A percentile compares a stretch with the other conserved stretches of the same genome.
Conservation (phyloP, 2,329 filamentous ascomycete genomes). For the Penicillium sclerotiorum region DNA sequence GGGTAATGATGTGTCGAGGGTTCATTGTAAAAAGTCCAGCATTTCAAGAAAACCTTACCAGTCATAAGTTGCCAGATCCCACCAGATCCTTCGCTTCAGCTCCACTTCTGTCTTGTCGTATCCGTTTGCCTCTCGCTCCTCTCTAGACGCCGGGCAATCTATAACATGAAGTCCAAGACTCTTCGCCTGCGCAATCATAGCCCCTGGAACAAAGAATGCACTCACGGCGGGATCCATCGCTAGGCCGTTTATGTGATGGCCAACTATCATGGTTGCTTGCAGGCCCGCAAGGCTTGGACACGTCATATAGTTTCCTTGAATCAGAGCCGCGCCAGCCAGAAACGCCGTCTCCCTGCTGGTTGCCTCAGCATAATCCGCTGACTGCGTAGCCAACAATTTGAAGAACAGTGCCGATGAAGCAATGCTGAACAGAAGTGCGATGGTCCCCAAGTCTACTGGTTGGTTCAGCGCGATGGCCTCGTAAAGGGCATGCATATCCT, state of each 20-base stretch:
- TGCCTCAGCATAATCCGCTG: slow-evolving; percentile 21
- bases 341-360: slow-evolving; percentile 32
- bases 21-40: too few species aligned
- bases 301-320: slow-evolving; percentile 32
- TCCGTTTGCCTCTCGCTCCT: slow-evolving; percentile 17
- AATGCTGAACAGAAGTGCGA: slow-evolving; percentile 40
- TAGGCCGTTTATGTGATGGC: slow-evolving; percentile 32
- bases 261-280: slow-evolving; percentile 35
- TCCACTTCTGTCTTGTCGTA: slow-evolving; percentile 35
- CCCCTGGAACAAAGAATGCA: slow-evolving; percentile 27
- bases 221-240: slow-evolving; percentile 27
- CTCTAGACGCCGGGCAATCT: slow-evolving; percentile 28
- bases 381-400: slow-evolving; percentile 21
- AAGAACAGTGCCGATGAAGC: slow-evolving; percentile 34
- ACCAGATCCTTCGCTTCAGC: slow-evolving; percentile 46
- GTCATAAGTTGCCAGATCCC: slow-evolving; percentile 48
- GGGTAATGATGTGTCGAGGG: too few species aligned
- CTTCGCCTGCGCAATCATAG: slow-evolving; percentile 35
- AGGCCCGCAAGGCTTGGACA: slow-evolving; percentile 37
- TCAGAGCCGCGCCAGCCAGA: slow-evolving; percentile 34
- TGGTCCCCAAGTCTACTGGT: slow-evolving; percentile 26
- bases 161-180: slow-evolving; percentile 40
- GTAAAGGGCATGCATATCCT: slow-evolving; percentile 35
- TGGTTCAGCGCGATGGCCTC: slow-evolving; percentile 20
- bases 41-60: slow-evolving; percentile 40